Conservation (phyloP, 2,329 filamentous ascomycete species). For the Xylaria digitata region DNA sequence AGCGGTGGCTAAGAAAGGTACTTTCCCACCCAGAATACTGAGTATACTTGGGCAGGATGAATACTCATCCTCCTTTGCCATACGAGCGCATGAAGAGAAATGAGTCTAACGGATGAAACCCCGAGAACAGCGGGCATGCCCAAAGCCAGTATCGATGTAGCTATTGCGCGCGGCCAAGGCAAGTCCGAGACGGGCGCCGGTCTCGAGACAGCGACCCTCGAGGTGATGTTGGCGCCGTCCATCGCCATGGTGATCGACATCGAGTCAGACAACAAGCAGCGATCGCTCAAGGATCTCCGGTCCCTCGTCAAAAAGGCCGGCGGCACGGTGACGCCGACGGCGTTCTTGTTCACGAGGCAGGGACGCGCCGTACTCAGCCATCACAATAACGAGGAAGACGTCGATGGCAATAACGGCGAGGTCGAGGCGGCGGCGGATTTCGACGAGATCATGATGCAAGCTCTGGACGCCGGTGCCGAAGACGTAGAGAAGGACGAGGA, state of each 20-base stretch:
- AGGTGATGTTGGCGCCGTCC: conserved; percentile 81
- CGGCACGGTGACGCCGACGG: conserved; percentile 77
- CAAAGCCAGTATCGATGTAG: conserved; percentile 84
- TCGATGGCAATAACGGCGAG: conserved; percentile 46
- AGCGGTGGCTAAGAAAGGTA: conserved; percentile 80
- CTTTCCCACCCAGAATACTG: conserved; percentile 15
- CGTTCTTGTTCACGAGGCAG: conserved; percentile 85
- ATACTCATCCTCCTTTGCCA: not conserved
- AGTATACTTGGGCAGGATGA: not conserved
- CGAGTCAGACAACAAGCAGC: conserved; percentile 83
- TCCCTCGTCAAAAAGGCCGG: conserved; percentile 76
- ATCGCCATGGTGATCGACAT: conserved; percentile 85
- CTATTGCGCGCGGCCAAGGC: conserved; percentile 90
- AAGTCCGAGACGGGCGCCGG: conserved; percentile 77
- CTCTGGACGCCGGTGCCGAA: conserved; percentile 85
- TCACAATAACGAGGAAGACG: conserved; percentile 40
- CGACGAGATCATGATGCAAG: conserved; percentile 81
- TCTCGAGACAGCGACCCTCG: conserved; percentile 82
- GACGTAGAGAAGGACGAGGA: conserved; percentile 76
- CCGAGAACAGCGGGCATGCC: conserved; percentile 73
- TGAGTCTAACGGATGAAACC: conserved; percentile 22
- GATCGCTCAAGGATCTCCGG: conserved; percentile 79
- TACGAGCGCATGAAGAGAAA: conserved; percentile 6
- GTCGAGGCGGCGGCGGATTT: conserved; percentile 55
- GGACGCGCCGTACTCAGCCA: conserved; percentile 77